A percentile compares a stretch with the other conserved stretches of the same genome.
phyloP scores from a whole-genome alignment of 257 asterid species.

The Scutellaria galericulata region DNA sequence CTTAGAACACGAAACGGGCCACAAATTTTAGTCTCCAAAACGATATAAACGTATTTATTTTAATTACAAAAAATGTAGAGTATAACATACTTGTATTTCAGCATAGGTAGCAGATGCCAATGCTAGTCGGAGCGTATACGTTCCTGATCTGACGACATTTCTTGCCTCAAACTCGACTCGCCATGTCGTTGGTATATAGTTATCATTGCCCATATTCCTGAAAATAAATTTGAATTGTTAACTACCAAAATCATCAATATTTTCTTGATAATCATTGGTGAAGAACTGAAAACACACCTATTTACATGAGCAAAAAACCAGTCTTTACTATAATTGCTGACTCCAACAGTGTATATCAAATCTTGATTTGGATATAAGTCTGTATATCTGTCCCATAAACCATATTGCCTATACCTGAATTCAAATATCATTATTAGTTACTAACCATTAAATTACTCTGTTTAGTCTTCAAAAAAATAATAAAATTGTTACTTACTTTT shows the following conservation, averaged over 20 bases:
- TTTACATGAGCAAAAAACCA: slow-evolving; percentile 71
- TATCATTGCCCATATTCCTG: slow-evolving; percentile 42
- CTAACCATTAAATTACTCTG: neutral
- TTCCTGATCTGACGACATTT: slow-evolving; percentile 39
- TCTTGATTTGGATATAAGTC: slow-evolving; percentile 55
- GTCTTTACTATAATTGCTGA: slow-evolving; percentile 48
- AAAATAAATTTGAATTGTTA: neutral
- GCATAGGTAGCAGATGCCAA: slow-evolving; percentile 71
- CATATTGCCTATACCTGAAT: slow-evolving; percentile 64
- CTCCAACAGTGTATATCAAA: slow-evolving; percentile 50
- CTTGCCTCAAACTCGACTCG: slow-evolving; percentile 50
- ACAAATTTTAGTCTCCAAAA: neutral
- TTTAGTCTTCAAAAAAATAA: neutral
- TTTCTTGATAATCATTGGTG: neutral
- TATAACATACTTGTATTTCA: slow-evolving; percentile 49
- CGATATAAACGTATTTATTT: neutral
- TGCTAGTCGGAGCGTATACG: slow-evolving; percentile 64
- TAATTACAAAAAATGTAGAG: neutral
- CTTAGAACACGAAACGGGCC: slow-evolving; percentile 30
- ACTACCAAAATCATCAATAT: neutral
- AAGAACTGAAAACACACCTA: slow-evolving; percentile 39
- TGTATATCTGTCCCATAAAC: slow-evolving; percentile 58
- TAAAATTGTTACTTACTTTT: slow-evolving; percentile 39
- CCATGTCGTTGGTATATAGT: slow-evolving; percentile 63
- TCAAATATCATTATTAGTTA: neutral